These are phyloP conservation scores for Lichtheimia ramosa DNA, from an alignment of 371 early-diverging fungal species.

Conservation along the genomic window DNA sequence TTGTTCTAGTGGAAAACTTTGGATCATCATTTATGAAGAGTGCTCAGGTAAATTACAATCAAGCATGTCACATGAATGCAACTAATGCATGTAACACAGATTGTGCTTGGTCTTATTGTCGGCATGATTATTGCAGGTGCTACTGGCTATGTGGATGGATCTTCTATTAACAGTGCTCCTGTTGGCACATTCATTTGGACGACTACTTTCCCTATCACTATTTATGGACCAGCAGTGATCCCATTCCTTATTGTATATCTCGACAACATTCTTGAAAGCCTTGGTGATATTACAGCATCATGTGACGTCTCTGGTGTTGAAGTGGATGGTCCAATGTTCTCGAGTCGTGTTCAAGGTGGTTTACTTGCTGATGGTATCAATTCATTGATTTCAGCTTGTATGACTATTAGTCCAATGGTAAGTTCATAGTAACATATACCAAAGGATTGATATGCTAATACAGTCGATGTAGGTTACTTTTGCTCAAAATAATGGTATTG, in stretches of 20 bases:
- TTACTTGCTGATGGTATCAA: slow-evolving; percentile 64
- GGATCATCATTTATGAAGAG: slow-evolving; percentile 71
- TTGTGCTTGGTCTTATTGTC: slow-evolving; percentile 61
- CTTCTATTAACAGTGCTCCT: slow-evolving; percentile 54
- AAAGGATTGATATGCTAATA: neutral
- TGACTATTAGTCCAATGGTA: slow-evolving; percentile 60
- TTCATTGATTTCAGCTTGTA: slow-evolving; percentile 55
- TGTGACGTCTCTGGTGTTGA: slow-evolving; percentile 63
- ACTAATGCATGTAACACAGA: slow-evolving; percentile 8
- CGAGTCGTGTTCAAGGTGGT: slow-evolving; percentile 63
- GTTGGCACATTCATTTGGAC: slow-evolving; percentile 60
- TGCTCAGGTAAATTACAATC: slow-evolving; percentile 24
- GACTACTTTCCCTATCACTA: slow-evolving; percentile 54
- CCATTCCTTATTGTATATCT: slow-evolving; percentile 59
- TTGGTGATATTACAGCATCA: slow-evolving; percentile 66
- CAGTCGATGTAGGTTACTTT: slow-evolving; percentile 30
- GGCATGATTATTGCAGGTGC: slow-evolving; percentile 65
- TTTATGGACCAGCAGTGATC: slow-evolving; percentile 68
- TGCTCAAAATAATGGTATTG: slow-evolving; percentile 68
- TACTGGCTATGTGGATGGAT: slow-evolving; percentile 53
- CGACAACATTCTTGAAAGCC: slow-evolving; percentile 57
- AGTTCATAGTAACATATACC: neutral
- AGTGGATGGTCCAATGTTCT: slow-evolving; percentile 63
- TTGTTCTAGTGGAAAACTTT: slow-evolving; percentile 62
- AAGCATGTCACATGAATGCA: neutral